Base-by-base conservation (phyloP, 345 rosid genomes). In the Psidium friedrichsthalianum region DNA sequence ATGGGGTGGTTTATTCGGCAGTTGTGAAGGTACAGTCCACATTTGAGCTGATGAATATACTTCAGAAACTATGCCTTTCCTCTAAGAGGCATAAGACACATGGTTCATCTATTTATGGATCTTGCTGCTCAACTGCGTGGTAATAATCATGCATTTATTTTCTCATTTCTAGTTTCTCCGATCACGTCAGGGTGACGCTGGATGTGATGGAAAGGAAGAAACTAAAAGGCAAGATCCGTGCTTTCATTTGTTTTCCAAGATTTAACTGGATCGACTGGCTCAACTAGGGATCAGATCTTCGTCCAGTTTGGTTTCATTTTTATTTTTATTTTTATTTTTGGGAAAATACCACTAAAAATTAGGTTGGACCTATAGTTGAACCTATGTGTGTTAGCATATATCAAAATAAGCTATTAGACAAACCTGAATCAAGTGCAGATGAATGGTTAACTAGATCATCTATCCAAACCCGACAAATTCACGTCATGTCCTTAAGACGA, bases 1-100 rank as follows among this genome's bases (percentile, higher is more conserved):
- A 92, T 88, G 99, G 96, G 93, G 98, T 94, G 58, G 98, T 96
- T 84, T 97, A 96, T 93, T 95, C 98, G 84, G 98, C 97, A 4
- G 99, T 97, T 58, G 99, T 97, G 85, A 97, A 97, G 99, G 99
- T 97, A 94, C 53, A 61, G 27, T 47, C 85, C 74, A 32, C 83
- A 61, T 84, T 83, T 15, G 22, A 57, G 8, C 9, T 56, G 16
- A 15, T 49, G 44, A 55, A 36, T 36, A 15, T n/a, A 64, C 52
- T 22, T 82, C 44, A 59, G 40, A 58, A 11, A 78, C 49, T 59
- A 64, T 64, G 44, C 44, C 22, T 64, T 64, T 64, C 12, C 12
- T 32, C 6, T 32, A 44, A 64, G 76, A 64, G 76, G 44, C 44
- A 64, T 5, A 5, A 32, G 22, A 32, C 76, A 32, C 44, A 59